Conservation (phyloP, 306 rosid species). For the Cucumis sativus region DNA sequence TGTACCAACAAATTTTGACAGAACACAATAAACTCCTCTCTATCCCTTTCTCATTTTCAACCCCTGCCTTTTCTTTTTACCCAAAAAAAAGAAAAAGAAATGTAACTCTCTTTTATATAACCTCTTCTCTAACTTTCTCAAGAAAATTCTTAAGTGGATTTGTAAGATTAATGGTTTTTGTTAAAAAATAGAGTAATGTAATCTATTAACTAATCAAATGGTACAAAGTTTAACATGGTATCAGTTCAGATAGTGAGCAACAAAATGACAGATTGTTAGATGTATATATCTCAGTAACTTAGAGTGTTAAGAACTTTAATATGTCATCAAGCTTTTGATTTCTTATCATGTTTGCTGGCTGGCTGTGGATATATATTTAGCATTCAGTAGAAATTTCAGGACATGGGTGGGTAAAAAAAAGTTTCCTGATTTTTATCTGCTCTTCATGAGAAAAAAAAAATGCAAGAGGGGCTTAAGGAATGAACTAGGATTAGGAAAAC, state of each 20-base stretch:
- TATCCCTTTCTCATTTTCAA: too few relatives aligned
- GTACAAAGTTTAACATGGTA: too few relatives aligned
- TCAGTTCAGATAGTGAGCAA: background rate
- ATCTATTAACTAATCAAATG: too few relatives aligned
- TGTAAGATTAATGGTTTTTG: too few relatives aligned
- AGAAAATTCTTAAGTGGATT: too few relatives aligned
- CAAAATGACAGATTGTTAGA: background rate
- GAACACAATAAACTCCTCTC: background rate
- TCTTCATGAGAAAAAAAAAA: background rate
- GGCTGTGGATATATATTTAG: background rate
- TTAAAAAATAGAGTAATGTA: too few relatives aligned
- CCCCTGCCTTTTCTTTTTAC: too few relatives aligned
- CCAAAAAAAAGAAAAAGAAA: too few relatives aligned
- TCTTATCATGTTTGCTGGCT: background rate
- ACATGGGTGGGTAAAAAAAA: background rate
- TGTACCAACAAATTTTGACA: constrained; percentile 19
- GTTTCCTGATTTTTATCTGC: background rate
- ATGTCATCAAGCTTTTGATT: background rate
- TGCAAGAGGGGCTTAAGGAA: background rate
- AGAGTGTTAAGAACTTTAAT: background rate
- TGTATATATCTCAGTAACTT: background rate
- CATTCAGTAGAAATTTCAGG: background rate
- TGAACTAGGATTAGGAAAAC: background rate
- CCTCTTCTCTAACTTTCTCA: too few relatives aligned
- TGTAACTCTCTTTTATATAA: too few relatives aligned